phyloP scores from a whole-genome alignment of 257 asterid genomes.

The Ilex aquifolium region DNA sequence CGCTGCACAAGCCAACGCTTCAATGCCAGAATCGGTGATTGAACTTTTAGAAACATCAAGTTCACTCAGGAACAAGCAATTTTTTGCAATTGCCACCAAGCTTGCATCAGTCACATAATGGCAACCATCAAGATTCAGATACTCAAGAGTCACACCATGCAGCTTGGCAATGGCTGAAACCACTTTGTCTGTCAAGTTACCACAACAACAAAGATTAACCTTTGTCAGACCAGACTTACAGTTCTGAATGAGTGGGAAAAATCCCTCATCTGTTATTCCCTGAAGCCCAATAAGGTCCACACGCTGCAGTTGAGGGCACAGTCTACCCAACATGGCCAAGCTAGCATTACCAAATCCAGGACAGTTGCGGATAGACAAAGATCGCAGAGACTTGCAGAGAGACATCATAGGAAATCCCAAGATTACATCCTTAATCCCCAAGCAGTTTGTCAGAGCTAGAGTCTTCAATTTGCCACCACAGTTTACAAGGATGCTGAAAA shows the following conservation, averaged over 20 bases:
- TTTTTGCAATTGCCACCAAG: not conserved
- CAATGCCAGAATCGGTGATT: not conserved
- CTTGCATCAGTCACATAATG: not conserved
- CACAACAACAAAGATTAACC: not conserved
- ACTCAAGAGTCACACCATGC: not conserved
- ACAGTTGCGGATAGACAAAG: not conserved
- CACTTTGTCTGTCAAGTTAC: not conserved
- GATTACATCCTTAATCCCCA: not conserved
- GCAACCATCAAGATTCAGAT: not conserved
- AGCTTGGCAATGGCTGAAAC: not conserved
- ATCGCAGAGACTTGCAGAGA: not conserved
- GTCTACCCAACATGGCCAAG: not conserved
- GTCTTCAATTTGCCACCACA: not conserved
- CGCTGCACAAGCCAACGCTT: not conserved
- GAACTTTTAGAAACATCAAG: not conserved
- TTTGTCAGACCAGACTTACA: not conserved
- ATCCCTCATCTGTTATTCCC: not conserved
- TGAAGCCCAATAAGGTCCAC: not conserved
- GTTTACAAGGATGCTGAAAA: not conserved
- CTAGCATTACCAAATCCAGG: not conserved
- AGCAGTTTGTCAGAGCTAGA: not conserved
- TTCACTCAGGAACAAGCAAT: not conserved
- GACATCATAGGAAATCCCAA: not conserved
- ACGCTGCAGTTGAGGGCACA: not conserved
- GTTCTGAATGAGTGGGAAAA: not conserved